phyloP scores from a whole-genome alignment of 139 green algal genomes.

The Chlamydomonas incerta region DNA sequence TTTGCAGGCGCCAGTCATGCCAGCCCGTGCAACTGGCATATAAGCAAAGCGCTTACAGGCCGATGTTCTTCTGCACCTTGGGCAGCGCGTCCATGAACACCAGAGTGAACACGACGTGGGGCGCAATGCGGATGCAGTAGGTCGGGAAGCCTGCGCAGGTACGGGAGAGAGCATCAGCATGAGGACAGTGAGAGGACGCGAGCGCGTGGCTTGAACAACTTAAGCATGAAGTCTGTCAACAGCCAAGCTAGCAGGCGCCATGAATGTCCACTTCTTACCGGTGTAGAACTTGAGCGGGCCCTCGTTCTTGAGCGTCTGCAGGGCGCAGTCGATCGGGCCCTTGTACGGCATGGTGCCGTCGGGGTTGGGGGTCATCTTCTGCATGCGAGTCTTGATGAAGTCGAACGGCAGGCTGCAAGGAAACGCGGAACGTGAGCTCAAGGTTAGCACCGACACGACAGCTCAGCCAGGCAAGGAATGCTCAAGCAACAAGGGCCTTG shows the following conservation, averaged over 20 bases:
- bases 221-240: too few relatives aligned
- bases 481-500: too few relatives aligned
- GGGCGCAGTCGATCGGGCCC: slow-evolving; percentile 89
- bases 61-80: slow-evolving; percentile 82
- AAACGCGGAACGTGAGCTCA: not conserved
- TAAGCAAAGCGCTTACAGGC: slow-evolving; percentile 68
- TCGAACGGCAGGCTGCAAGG: slow-evolving; percentile 92
- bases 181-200: too few relatives aligned
- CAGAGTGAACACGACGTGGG: slow-evolving; percentile 94
- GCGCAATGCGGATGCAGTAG: slow-evolving; percentile 89
- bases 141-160: slow-evolving; percentile 84
- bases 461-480: too few relatives aligned
- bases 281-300: slow-evolving; percentile 98
- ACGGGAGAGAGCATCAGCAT: not conserved
- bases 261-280: slow-evolving; percentile 25
- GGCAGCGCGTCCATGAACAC: slow-evolving; percentile 87
- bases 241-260: too few relatives aligned
- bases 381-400: slow-evolving; percentile 97
- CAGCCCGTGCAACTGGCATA: too few relatives aligned
- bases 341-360: slow-evolving; percentile 94
- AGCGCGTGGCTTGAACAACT: too few relatives aligned
- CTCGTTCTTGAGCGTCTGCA: slow-evolving; percentile 80
- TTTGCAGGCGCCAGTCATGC: too few relatives aligned
- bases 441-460: too few relatives aligned
- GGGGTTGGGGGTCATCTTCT: slow-evolving; percentile 91